phyloP scores from a whole-genome alignment of 257 asterid genomes.

The Cruciata laevipes region DNA sequence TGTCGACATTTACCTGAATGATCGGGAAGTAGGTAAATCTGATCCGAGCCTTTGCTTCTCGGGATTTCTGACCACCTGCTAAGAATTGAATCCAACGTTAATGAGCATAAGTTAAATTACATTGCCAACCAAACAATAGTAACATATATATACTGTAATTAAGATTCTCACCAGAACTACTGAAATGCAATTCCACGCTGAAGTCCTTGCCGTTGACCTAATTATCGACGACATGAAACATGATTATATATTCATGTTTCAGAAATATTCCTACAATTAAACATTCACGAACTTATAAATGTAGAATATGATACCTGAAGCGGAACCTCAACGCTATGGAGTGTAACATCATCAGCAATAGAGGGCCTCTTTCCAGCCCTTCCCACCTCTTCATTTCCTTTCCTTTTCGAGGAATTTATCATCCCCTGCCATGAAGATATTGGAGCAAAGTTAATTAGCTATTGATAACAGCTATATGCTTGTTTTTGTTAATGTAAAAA shows the following conservation, averaged over 20 bases:
- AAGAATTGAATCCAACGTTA: constrained; percentile 12
- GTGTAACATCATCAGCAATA: too few species aligned
- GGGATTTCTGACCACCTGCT: constrained; percentile 30
- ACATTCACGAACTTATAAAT: too few species aligned
- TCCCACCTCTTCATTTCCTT: background rate
- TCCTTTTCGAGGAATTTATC: too few species aligned
- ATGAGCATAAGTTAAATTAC: background rate
- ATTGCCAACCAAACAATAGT: background rate
- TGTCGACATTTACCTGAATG: constrained; percentile 33
- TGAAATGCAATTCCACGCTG: constrained; percentile 43
- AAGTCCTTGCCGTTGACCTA: constrained; percentile 60
- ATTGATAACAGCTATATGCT: too few species aligned
- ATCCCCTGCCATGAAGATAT: too few species aligned
- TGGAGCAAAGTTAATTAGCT: too few species aligned
- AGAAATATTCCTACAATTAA: too few species aligned
- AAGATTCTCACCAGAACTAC: constrained; percentile 33
- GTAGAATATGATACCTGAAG: too few species aligned
- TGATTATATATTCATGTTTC: too few species aligned
- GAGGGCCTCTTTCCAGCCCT: background rate
- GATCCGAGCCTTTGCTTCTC: constrained; percentile 65
- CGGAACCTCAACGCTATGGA: background rate
- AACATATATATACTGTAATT: too few species aligned
- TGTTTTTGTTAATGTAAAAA: too few species aligned
- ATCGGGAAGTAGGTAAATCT: constrained; percentile 64
- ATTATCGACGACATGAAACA: background rate